Percentiles rank a stretch among this genome's conserved stretches.
Conservation (phyloP, 768 basidiomycete genomes). For the Royoungia palumana region DNA sequence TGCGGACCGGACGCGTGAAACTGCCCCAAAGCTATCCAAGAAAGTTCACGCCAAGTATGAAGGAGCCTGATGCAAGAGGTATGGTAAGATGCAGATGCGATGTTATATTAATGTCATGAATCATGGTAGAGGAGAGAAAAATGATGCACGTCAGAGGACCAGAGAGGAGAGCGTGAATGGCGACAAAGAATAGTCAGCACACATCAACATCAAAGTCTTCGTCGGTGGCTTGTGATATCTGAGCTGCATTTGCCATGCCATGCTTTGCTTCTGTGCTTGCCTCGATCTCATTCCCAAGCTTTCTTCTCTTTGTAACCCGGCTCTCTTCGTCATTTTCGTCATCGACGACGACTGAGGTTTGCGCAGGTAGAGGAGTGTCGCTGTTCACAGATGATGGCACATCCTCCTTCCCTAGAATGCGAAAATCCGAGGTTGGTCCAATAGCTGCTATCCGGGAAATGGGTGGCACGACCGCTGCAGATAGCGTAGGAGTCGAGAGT, state of each 20-base stretch:
- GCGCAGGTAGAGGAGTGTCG: slow-evolving; percentile 32
- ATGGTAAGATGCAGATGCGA: slow-evolving; percentile 21
- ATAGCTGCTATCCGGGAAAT: not conserved
- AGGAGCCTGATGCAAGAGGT: slow-evolving; percentile 15
- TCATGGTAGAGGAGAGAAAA: slow-evolving; percentile 5
- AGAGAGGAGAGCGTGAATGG: not conserved
- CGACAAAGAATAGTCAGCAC: slow-evolving; percentile 14
- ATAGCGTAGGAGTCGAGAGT: slow-evolving; percentile 5
- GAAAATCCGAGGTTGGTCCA: slow-evolving; percentile 13
- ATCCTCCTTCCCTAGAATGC: slow-evolving; percentile 14
- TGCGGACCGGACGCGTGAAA: not conserved
- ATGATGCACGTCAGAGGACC: not conserved
- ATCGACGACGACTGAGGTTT: slow-evolving; percentile 45
- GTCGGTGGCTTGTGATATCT: slow-evolving; percentile 14
- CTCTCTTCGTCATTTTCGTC: slow-evolving; percentile 54
- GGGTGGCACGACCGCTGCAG: not conserved
- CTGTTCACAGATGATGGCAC: slow-evolving; percentile 15
- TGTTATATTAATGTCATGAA: slow-evolving; percentile 4
- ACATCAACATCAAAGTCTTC: slow-evolving; percentile 31
- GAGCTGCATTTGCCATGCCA: not conserved
- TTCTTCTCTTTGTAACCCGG: slow-evolving; percentile 55
- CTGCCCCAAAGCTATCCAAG: slow-evolving; percentile 18
- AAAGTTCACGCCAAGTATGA: slow-evolving; percentile 9
- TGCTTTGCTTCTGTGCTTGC: not conserved
- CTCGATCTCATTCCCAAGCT: slow-evolving; percentile 21